phyloP scores from a whole-genome alignment of 1,284 basidiomycete genomes.

The Ustilago trichophora region DNA sequence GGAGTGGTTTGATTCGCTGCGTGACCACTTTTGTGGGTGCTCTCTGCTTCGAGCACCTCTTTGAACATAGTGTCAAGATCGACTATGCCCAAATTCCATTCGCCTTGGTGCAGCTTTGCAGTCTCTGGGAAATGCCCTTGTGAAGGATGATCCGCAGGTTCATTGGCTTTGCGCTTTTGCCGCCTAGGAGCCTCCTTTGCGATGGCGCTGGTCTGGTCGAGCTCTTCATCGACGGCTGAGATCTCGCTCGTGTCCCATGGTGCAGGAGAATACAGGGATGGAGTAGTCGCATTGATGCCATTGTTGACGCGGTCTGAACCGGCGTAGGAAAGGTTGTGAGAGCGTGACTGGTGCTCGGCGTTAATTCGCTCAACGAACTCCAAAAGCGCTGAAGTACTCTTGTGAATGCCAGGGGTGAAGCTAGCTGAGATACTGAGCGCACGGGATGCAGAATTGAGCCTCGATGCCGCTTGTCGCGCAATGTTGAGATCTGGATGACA shows the following conservation, averaged over 20 bases:
- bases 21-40: too few species aligned
- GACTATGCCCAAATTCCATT: conserved; percentile 1
- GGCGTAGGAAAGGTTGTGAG: too few species aligned
- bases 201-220: background rate
- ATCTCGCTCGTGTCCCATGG: conserved; percentile 1
- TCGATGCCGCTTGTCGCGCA: background rate
- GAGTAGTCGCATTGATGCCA: background rate
- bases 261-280: background rate
- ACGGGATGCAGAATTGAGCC: conserved; percentile 1
- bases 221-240: background rate
- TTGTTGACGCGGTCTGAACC: too few species aligned
- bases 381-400: conserved; percentile 1
- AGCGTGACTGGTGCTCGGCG: background rate
- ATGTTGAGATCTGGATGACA: background rate
- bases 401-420: conserved; percentile 3
- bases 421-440: conserved; percentile 1
- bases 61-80: conserved; percentile 6
- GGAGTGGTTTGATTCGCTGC: too few species aligned
- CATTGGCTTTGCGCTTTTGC: too few species aligned
- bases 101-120: too few species aligned
- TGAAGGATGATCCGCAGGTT: too few species aligned
- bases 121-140: too few species aligned
- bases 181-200: too few species aligned
- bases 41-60: background rate
- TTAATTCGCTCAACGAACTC: conserved; percentile 1